Conservation (phyloP, 2,329 filamentous ascomycete species). For the Monosporascus cannonballus region DNA sequence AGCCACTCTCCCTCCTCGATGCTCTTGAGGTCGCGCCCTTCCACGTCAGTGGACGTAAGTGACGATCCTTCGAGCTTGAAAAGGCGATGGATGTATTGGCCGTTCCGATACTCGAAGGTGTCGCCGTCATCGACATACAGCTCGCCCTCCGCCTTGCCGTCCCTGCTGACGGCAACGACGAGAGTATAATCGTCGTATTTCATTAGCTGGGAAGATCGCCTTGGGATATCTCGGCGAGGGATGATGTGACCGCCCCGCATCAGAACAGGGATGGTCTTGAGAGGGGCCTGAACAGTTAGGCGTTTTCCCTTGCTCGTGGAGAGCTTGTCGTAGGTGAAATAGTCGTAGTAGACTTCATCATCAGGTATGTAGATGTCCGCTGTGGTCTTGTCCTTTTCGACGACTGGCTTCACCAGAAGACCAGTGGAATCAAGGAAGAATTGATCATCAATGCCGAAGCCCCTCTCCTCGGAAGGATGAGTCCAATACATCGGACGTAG, state of each 20-base stretch:
- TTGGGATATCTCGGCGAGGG: constrained; percentile 79
- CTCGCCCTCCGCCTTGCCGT: constrained; percentile 67
- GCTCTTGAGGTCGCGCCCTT: constrained; percentile 45
- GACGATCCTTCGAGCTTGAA: constrained; percentile 61
- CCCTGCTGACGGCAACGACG: constrained; percentile 64
- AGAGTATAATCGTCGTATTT: constrained; percentile 92
- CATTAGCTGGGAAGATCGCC: constrained; percentile 84
- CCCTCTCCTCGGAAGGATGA: constrained; percentile 76
- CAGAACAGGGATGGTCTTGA: constrained; percentile 82
- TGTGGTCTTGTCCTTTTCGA: constrained; percentile 65
- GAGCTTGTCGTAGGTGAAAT: constrained; percentile 79
- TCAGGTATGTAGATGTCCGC: constrained; percentile 85
- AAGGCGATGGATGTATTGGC: constrained; percentile 79
- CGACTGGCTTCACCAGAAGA: constrained; percentile 86
- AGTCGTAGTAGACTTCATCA: constrained; percentile 87
- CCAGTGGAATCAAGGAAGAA: constrained; percentile 86
- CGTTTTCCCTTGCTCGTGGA: constrained; percentile 62
- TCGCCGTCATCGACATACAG: constrained; percentile 93
- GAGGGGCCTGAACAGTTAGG: constrained; percentile 65
- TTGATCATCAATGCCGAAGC: constrained; percentile 89
- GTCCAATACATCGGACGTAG: constrained; percentile 90
- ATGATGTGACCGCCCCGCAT: constrained; percentile 94
- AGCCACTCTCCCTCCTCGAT: constrained; percentile 67
- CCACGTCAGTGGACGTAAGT: constrained; percentile 66
- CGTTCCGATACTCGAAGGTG: constrained; percentile 78